Conservation (phyloP, 306 rosid species). For the Benincasa hispida region DNA sequence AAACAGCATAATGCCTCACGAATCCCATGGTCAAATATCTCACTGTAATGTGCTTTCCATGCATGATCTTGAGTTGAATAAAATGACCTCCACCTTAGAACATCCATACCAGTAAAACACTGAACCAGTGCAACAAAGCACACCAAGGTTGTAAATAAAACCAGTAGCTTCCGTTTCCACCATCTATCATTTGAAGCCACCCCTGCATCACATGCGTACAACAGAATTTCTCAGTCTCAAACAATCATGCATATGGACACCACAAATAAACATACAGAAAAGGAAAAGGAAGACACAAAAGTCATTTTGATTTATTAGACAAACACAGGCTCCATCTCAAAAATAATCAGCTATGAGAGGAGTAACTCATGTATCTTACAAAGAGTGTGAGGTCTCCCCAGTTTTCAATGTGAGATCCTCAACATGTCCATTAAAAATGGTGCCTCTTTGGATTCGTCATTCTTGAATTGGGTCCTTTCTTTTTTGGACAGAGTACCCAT, state of each 20-base stretch:
- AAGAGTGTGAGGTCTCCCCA: too few relatives aligned
- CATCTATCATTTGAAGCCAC: conserved; percentile 11
- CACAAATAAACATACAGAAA: not conserved
- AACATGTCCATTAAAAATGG: too few relatives aligned
- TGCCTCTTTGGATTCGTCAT: too few relatives aligned
- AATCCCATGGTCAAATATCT: conserved; percentile 71
- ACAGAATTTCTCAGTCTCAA: not conserved
- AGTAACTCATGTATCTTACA: too few relatives aligned
- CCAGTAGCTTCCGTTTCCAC: conserved; percentile 32
- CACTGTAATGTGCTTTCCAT: conserved; percentile 80
- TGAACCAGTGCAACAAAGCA: conserved; percentile 42
- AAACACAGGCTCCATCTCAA: too few relatives aligned
- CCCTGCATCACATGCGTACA: conserved; percentile 18
- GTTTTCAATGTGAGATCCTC: too few relatives aligned
- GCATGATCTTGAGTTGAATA: conserved; percentile 61
- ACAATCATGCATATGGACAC: not conserved
- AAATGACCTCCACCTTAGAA: conserved; percentile 75
- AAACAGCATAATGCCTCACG: conserved; percentile 92
- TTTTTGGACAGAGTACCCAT: too few relatives aligned
- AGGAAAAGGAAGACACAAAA: not conserved
- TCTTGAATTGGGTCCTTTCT: too few relatives aligned
- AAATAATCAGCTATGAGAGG: too few relatives aligned
- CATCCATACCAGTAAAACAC: conserved; percentile 58
- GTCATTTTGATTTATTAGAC: not conserved
- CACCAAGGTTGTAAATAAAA: conserved; percentile 25